Evolutionary conservation across 2,329 filamentous ascomycete genomes (phyloP), one percentile per base, ranked within the genome.

Genomic region (Microdochium trichocladiopsis): DNA sequence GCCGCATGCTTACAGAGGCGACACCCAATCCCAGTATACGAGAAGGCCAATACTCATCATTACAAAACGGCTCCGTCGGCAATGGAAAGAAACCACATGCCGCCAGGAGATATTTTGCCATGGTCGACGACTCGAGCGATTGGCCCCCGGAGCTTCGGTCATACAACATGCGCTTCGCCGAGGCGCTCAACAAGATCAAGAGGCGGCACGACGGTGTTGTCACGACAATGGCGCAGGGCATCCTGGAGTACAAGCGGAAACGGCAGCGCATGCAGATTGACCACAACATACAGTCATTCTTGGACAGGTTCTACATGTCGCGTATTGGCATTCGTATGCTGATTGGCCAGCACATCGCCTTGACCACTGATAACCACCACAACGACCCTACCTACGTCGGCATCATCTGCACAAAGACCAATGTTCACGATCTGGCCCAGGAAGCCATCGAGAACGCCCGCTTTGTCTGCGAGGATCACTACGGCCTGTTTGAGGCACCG

Each of bases 251-350:
- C 79, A 99, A 99, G 75, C 89, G 93, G 52, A 93, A 88, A 67
- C 84, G 91, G 56, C 94, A 99, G 78, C 85, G 94, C 51, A 94
- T 97, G 87, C 94, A 97, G 67, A 99, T 99, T 64, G 94, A 97
- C 72, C 87, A 92, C 68, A 95, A 92, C 61, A 96, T 99, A 54
- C 94, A 99, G 70, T 87, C 90, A 52, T 99, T 99, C 76, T 83
- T 99, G 59, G 94, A 99, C 73, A 89, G 94, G 54, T 99, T 99
- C 73, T 99, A 99, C 78, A 99, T 99, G 94, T 96, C 92, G 47
- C 90, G 94, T 57, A 99, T 99, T 65, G 94, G 94, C 59, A 99
- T 99, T 61, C 89, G 94, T 62, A 99, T 99, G 94, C 84, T 99
- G 50, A 96, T 99, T 63, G 94, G 94, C 51, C 94, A 99, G 70